These are phyloP conservation scores for Yarrowia deformans DNA, from an alignment of 805 yeast species.

Conservation along the genomic window DNA sequence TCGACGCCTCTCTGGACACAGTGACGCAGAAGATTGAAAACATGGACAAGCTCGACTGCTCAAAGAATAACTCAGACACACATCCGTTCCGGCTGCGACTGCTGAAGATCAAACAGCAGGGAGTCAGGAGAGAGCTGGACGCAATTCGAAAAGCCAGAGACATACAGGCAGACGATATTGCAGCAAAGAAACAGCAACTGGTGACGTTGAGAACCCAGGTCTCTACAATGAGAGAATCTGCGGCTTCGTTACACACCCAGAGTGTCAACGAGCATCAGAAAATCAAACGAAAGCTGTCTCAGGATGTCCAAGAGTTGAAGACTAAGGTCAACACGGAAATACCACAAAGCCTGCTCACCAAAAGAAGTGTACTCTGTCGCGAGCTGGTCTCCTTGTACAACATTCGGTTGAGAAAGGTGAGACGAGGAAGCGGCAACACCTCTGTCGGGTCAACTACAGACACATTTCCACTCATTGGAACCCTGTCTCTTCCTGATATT, in stretches of 20 bases:
- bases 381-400: constrained; percentile 25
- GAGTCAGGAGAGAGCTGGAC: not conserved
- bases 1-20: constrained; percentile 17
- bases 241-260: constrained; percentile 13
- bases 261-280: constrained; percentile 26
- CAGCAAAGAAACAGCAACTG: not conserved
- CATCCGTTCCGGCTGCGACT: constrained; percentile 19
- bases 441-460: constrained; percentile 10
- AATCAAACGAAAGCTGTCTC: constrained; percentile 19
- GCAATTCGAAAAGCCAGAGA: constrained; percentile 24
- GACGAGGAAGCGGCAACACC: constrained; percentile 27
- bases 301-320: constrained; percentile 16
- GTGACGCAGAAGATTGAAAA: constrained; percentile 25
- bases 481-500: constrained; percentile 17
- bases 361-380: constrained; percentile 21
- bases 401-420: constrained; percentile 22
- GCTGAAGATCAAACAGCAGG: constrained; percentile 27
- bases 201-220: constrained; percentile 5
- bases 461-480: constrained; percentile 19
- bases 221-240: not conserved
- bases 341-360: constrained; percentile 10
- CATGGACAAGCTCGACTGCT: constrained; percentile 21
- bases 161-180: constrained; percentile 11
- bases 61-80: constrained; percentile 2
- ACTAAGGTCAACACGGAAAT: constrained; percentile 15